These are phyloP conservation scores for Fusarium graminum DNA, from an alignment of 2,329 filamentous ascomycete genomes.

Conservation along the genomic window DNA sequence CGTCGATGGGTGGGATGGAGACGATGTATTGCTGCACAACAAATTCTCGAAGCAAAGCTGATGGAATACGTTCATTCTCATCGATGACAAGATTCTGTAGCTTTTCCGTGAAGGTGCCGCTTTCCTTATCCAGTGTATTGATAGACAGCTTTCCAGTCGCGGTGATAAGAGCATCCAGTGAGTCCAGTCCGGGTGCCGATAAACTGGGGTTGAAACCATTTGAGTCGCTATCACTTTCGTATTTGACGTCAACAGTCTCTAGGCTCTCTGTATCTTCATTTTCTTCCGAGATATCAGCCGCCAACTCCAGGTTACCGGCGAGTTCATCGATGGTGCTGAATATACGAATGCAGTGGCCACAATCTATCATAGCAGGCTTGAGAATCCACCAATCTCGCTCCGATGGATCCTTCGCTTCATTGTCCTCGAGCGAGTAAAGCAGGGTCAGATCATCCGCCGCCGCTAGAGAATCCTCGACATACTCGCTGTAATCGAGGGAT, in stretches of 20 bases:
- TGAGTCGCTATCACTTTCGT: not conserved
- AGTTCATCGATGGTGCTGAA: slow-evolving; percentile 57
- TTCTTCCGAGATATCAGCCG: slow-evolving; percentile 52
- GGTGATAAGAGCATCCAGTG: slow-evolving; percentile 52
- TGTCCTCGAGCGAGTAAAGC: slow-evolving; percentile 54
- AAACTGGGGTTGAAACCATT: slow-evolving; percentile 42
- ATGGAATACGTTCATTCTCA: slow-evolving; percentile 53
- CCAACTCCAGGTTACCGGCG: slow-evolving; percentile 53
- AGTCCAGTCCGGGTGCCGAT: slow-evolving; percentile 46
- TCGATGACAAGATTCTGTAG: slow-evolving; percentile 47
- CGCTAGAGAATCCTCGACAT: slow-evolving; percentile 55
- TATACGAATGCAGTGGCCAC: slow-evolving; percentile 56
- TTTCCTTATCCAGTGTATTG: not conserved
- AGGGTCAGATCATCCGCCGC: slow-evolving; percentile 55
- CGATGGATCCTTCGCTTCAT: slow-evolving; percentile 45
- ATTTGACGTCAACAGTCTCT: not conserved
- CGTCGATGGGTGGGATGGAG: slow-evolving; percentile 50
- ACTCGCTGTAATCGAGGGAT: slow-evolving; percentile 56
- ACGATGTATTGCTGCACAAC: slow-evolving; percentile 57
- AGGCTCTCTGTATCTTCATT: slow-evolving; percentile 39
- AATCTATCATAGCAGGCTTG: slow-evolving; percentile 57
- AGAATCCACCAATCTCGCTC: slow-evolving; percentile 58
- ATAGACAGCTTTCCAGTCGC: slow-evolving; percentile 44
- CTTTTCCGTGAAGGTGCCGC: slow-evolving; percentile 11
- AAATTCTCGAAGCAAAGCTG: slow-evolving; percentile 55